These are phyloP conservation scores for Fusarium austroafricanum DNA, from an alignment of 2,329 filamentous ascomycete genomes.

Conservation along the genomic window DNA sequence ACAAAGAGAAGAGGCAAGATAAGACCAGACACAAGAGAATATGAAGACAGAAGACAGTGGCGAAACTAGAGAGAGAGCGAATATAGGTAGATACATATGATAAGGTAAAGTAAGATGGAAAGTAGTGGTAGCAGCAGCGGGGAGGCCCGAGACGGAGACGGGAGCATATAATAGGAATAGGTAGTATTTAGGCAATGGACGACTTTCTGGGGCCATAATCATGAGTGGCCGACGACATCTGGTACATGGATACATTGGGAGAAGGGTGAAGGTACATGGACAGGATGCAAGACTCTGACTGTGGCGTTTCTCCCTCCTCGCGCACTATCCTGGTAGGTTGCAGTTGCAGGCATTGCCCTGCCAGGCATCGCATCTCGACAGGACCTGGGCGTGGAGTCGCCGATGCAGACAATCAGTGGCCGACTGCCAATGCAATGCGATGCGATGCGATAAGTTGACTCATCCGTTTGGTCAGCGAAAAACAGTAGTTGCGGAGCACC, in stretches of 20 bases:
- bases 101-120: conserved; percentile 1
- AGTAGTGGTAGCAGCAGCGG: conserved; percentile 27
- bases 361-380: conserved; percentile 24
- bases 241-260: conserved; percentile 45
- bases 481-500: conserved; percentile 35
- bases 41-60: conserved; percentile 24
- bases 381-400: conserved; percentile 38
- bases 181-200: conserved; percentile 48
- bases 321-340: background rate
- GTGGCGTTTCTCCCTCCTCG: conserved; percentile 38
- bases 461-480: conserved; percentile 40
- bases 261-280: conserved; percentile 43
- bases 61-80: conserved; percentile 30
- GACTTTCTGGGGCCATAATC: conserved; percentile 40
- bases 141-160: conserved; percentile 42
- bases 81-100: conserved; percentile 27
- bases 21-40: conserved; percentile 12
- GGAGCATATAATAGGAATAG: conserved; percentile 34
- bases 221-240: conserved; percentile 46
- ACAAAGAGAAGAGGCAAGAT: background rate
- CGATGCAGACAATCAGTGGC: conserved; percentile 31
- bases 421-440: background rate
- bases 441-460: conserved; percentile 29
- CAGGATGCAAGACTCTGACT: conserved; percentile 41
- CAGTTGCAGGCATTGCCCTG: conserved; percentile 31